Base-by-base conservation (phyloP, 2,329 filamentous ascomycete species). In the Botrytis paeoniae region DNA sequence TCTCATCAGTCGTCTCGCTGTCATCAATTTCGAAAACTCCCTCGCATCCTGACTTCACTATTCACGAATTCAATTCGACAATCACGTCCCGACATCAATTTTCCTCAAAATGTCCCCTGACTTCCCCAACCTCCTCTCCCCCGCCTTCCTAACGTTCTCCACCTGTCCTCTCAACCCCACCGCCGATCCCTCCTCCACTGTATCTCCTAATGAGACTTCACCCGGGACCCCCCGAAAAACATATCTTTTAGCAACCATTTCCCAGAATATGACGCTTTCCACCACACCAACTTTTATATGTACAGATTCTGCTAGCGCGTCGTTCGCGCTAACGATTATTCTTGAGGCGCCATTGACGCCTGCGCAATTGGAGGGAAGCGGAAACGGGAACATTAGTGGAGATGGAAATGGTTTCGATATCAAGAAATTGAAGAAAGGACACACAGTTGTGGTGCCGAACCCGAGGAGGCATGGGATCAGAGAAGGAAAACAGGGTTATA, bases 231-330 rank as follows among this genome's bases (percentile, higher is more conserved):
- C 48, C 51, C 70, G 63, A 69, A 43, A 70, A 41, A 69, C 74
- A 32, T 78, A 75, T 64, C 75, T 80, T 20, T 65, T 80, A 10
- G 79, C 74, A 41, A 78, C 77, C 4, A 76, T 80, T 64, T 71
- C 69, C 41, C 75, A 80, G 59, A 78, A 80, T 54, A 80, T 80
- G 77, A 80, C 79, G 5, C 73, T 80, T 10, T 77, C 76, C 6
- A 75, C 76, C 2, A 76, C 75, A 8, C 78, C 79, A 29, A 80
- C 79, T 29, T 80, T 78, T 69, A 79, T 80, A 20, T 76, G 75
- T 70, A 75, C 73, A 68, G 79, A 80, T 69, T 70, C 71, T 2
- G 35, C 71, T 2, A 70, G 71, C 18, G 60, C 59, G 1, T 72
- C 75, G 1, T 80, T 79, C 68, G 78, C 79, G 3, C 51, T 79